Percentiles rank a stretch among this genome's conserved stretches.
These are phyloP conservation scores for Scleroderma bovista DNA, from an alignment of 768 basidiomycete species.

Conservation along the genomic window DNA sequence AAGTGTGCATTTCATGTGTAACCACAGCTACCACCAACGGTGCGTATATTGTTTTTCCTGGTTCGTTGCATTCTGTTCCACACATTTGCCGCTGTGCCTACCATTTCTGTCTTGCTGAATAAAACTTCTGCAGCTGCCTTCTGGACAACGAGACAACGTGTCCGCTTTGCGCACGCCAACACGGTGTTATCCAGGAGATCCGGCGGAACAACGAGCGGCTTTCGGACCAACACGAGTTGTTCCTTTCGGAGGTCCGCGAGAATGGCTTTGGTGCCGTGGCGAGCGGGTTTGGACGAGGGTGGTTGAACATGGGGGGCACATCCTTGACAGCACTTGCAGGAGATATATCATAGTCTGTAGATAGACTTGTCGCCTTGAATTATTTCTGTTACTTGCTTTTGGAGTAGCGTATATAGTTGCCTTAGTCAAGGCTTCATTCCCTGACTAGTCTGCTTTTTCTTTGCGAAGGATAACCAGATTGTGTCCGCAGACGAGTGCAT, in stretches of 20 bases:
- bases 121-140: constrained; percentile 56
- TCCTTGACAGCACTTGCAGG: background rate
- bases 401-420: too few species aligned
- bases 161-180: constrained; percentile 80
- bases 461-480: too few species aligned
- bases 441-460: too few species aligned
- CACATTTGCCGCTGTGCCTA: background rate
- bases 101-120: background rate
- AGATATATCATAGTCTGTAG: background rate
- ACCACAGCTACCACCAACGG: constrained; percentile 96
- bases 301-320: constrained; percentile 31
- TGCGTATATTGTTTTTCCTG: constrained; percentile 26
- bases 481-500: too few species aligned
- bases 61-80: too few species aligned
- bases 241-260: constrained; percentile 69
- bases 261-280: constrained; percentile 69
- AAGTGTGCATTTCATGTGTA: constrained; percentile 96
- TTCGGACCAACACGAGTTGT: constrained; percentile 77
- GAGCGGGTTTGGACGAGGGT: constrained; percentile 61
- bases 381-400: too few species aligned
- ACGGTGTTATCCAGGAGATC: constrained; percentile 87
- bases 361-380: too few species aligned
- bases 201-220: constrained; percentile 78
- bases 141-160: constrained; percentile 87
- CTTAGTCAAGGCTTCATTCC: too few species aligned